A percentile compares a stretch with the other conserved stretches of the same genome.
Evolutionary conservation across 768 basidiomycete genomes (phyloP).

Genomic region (Sarcodon aspratus): DNA sequence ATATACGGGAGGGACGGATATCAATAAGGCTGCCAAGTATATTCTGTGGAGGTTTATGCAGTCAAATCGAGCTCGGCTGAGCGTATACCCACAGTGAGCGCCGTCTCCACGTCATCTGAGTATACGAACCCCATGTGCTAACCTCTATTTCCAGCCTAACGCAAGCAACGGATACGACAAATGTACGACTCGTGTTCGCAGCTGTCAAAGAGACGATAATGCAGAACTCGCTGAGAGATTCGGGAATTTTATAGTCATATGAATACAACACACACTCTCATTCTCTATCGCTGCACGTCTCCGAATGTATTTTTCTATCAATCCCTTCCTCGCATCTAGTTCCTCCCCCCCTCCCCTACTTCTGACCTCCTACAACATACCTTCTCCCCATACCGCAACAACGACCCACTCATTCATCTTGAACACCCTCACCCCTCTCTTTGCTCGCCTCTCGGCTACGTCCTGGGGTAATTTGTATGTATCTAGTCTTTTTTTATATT

Average conservation of each 20-base stretch:
- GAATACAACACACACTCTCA: too few relatives aligned
- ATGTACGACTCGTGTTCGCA: conserved; percentile 73
- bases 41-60: conserved; percentile 95
- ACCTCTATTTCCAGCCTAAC: conserved; percentile 43
- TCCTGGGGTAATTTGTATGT: too few relatives aligned
- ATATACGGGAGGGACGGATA: conserved; percentile 80
- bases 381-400: too few relatives aligned
- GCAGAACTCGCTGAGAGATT: conserved; percentile 79
- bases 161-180: conserved; percentile 82
- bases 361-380: too few relatives aligned
- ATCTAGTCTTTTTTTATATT: too few relatives aligned
- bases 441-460: too few relatives aligned
- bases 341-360: too few relatives aligned
- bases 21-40: conserved; percentile 91
- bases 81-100: conserved; percentile 84
- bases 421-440: too few relatives aligned
- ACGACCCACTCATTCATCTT: too few relatives aligned
- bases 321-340: too few relatives aligned
- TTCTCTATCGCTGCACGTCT: too few relatives aligned
- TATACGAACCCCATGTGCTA: conserved; percentile 1
- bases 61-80: conserved; percentile 71
- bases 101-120: neutral
- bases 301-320: too few relatives aligned
- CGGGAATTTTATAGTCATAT: conserved; percentile 52
- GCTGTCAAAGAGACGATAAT: conserved; percentile 91